Base-by-base conservation (phyloP, 1,139 yeast genomes). In the Sugiyamaella novakii region DNA sequence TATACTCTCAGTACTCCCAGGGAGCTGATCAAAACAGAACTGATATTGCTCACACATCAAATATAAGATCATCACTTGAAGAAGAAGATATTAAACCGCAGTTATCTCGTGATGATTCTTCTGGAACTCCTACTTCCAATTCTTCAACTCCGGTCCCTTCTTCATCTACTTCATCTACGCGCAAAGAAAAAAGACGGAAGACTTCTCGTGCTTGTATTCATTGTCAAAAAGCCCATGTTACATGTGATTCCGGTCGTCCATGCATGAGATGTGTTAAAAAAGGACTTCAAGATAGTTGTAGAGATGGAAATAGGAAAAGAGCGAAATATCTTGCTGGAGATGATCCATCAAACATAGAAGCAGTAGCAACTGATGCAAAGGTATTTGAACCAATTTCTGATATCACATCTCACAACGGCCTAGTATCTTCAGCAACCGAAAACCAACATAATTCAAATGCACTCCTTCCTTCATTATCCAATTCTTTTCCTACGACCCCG, bases 151-250 rank as follows among this genome's bases (percentile, higher is more conserved):
- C 38, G 2, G 19, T 11, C 7, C 22, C 25, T 7, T 6, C 24
- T 18, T 18, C 27, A 27, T 19, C 25, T 6, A n/a, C n/a, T n/a
- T n/a, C n/a, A n/a, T n/a, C n/a, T n/a, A n/a, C n/a, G n/a, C 25
- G 25, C 8, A 39, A 29, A 25, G 46, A 39, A 12, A 49, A 49
- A 33, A 30, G 52, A 25, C 69, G 79, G 43, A 88, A 88, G 66
- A 87, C 92, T 0, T 75, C 83, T 8, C 74, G 95, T 52, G 97
- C 98, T n/a, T 91, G 98, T 60, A 80, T 80, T 46, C 94, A 88
- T 68, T 91, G 98, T 64, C 89, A 89, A 54, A 80, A 79, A 59
- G 87, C 95, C 1, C 98, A 91, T 66, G 81, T 88, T 75, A 85
- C 96, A 0, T 91, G 98, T 66, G 96, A 88, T 59, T 77, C 81